Conservation (phyloP, 2,329 filamentous ascomycete genomes). For the Aureobasidium lini region DNA sequence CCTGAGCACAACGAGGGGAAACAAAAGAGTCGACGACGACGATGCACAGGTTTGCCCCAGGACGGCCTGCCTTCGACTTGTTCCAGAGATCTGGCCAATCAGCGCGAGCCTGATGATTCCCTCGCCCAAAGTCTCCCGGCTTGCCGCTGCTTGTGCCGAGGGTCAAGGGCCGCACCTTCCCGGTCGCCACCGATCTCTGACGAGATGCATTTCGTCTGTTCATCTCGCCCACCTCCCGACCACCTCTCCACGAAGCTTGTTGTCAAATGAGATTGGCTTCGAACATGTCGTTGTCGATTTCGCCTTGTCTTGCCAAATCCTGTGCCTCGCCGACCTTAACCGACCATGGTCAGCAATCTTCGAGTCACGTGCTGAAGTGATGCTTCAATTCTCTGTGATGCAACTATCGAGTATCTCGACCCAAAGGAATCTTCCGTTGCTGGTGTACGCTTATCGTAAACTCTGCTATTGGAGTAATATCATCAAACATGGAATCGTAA, state of each 20-base stretch:
- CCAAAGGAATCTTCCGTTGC: too few relatives aligned
- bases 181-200: slow-evolving; percentile 12
- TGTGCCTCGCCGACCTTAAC: background rate
- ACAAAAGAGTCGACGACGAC: slow-evolving; percentile 10
- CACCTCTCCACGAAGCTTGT: background rate
- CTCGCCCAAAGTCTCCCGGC: background rate
- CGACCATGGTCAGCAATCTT: background rate
- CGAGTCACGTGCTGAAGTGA: background rate
- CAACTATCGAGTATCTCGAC: too few relatives aligned
- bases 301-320: background rate
- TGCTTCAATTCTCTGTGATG: background rate
- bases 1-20: background rate
- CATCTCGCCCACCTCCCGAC: background rate
- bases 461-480: too few relatives aligned
- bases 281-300: background rate
- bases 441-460: too few relatives aligned
- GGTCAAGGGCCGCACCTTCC: background rate
- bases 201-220: background rate
- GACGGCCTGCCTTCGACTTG: background rate
- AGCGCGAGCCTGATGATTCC: slow-evolving; percentile 1
- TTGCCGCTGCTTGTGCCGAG: background rate
- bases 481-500: too few relatives aligned
- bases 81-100: background rate
- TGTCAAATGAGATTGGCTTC: background rate
- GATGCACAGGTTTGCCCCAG: slow-evolving; percentile 7